Base-by-base conservation (phyloP, 2,329 filamentous ascomycete species). In the Arachnopeziza araneosa region DNA sequence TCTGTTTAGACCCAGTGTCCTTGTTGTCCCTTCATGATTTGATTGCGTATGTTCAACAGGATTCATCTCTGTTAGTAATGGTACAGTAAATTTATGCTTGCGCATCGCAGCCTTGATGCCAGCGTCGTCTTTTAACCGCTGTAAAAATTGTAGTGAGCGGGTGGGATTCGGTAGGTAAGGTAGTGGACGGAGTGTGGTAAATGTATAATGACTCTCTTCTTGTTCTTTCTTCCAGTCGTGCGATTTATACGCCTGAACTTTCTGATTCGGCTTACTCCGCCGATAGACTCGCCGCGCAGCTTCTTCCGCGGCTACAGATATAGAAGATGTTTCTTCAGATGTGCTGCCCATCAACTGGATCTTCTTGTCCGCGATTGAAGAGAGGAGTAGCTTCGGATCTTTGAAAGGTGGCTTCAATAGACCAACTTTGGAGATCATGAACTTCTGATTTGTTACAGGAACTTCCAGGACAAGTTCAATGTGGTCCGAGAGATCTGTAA, bases 41-140 rank as follows among this genome's bases (percentile, higher is more conserved):
- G 78, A 74, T 63, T 81, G 73, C 0, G 93, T 97, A 74, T 97
- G 86, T 66, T 87, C 82, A 0, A 87, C 80, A 0, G 95, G 95
- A 68, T 99, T 90, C 93, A 99, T 98, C 75, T 99, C 95, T 0
- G 93, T 97, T 24, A 99, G 80, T 2, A 98, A 75, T 0, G 88
- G 88, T 0, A 99, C 95, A 22, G 82, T 84, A 78, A 96, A 97
- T 64, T 86, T 83, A 77, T 96, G 93, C 68, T 86, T 87, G 19
- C 83, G 79, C 95, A 99, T 99, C 0, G 86, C 83, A 0, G 87
- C 80, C 64, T 87, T 87, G 75, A 99, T 93, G 8, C 95, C 95
- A 0, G 90, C 87, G 73, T 99, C 95, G 62, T 88, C 83, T 64
- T 86, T 86, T 2, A 99, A 80, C 0, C 89, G 84, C 71, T 89